Conservation (phyloP, 352 stramenopile genomes). For the Globisporangium spiculum region DNA sequence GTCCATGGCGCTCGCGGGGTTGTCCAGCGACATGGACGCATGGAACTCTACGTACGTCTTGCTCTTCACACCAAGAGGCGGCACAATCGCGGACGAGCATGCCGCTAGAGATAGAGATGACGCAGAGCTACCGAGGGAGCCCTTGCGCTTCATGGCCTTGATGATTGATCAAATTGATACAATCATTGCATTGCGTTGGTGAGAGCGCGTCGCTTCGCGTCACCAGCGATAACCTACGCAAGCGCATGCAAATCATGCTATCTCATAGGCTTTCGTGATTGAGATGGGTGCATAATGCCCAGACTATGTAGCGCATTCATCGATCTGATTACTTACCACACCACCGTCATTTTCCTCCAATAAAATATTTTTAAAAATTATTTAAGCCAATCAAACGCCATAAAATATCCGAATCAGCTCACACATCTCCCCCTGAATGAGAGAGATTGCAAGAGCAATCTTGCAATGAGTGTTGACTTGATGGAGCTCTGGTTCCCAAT, state of each 20-base stretch:
- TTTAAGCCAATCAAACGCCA: conserved; percentile 4
- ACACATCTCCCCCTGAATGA: not conserved
- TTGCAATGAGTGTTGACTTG: not conserved
- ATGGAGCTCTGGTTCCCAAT: not conserved
- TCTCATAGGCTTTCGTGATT: not conserved
- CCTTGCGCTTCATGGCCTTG: not conserved
- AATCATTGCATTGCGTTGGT: not conserved
- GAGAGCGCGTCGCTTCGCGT: conserved; percentile 7
- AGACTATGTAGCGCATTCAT: not conserved
- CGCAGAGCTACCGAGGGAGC: not conserved
- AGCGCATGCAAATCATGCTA: conserved; percentile 9
- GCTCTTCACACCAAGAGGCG: not conserved
- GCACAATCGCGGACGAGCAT: not conserved
- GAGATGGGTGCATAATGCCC: not conserved
- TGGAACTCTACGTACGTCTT: conserved; percentile 51
- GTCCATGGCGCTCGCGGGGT: conserved; percentile 22
- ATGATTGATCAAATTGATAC: not conserved
- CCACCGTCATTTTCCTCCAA: conserved; percentile 1
- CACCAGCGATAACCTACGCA: not conserved
- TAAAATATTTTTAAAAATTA: not conserved
- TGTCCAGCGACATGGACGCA: conserved; percentile 64
- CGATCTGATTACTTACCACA: conserved; percentile 16
- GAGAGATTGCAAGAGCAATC: not conserved
- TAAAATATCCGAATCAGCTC: not conserved
- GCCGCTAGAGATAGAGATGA: not conserved